Evolutionary conservation across 768 basidiomycete genomes (phyloP), one percentile per base, ranked within the genome.

Genomic region (Russula lepida): DNA sequence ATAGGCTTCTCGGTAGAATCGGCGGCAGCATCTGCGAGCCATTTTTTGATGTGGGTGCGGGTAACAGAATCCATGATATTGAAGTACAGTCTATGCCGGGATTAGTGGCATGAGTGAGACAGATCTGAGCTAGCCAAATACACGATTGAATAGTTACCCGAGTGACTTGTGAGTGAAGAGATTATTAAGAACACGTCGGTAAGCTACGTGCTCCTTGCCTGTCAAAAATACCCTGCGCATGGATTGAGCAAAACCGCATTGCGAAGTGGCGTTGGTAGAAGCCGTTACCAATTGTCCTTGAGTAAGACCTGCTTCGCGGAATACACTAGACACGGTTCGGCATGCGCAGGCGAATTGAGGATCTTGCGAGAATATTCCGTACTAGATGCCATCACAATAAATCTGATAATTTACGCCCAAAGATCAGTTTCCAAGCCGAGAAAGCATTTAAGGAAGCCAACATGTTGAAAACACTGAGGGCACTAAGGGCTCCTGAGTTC

Each of bases 391-490:
- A 98, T 95, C 69, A 99, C 97, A 70, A 99, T 98, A 74, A 98
- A 98, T 68, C 97, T 99, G n/a, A 37, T 27, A n/a, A 25, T 23
- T 15, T 52, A 41, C 35, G 15, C 17, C 49, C 65, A 19, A 55
- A 23, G 3, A 27, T 23, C 25, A 57, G 32, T 46, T 30, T 49
- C 35, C 75, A 7, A 12, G 7, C 13, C 44, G 17, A 23, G 30
- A 59, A 1, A 27, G 17, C 19, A 49, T n/a, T 9, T 32, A 54
- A 32, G 39, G 28, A 48, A 27, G 60, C 67, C 8, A 17, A 92
- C 97, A 99, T 98, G 75, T 99, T 95, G 78, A 99, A 99, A 4
- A 99, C 97, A 71, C 91, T 94, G 59, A 95, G 76, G 11, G 86
- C 93, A 66, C 88, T 89, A 35, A 99, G 80, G 15, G 85, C 85